Evolutionary conservation across 306 rosid genomes (phyloP).

Genomic region (Castanea mollissima): DNA sequence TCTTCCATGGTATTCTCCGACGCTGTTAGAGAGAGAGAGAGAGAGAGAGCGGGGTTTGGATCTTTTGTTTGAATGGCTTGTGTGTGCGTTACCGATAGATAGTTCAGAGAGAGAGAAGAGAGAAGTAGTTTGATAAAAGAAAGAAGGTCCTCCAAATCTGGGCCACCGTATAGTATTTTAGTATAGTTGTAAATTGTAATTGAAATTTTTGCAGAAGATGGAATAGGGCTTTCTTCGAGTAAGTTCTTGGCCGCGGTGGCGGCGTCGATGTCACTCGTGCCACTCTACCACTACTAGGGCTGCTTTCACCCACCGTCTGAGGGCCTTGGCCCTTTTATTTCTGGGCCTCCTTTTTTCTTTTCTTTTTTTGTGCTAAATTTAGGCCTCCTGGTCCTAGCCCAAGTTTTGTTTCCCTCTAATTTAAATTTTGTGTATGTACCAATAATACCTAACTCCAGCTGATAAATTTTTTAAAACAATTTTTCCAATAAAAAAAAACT

Average conservation of each 20-base stretch:
- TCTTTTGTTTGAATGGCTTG: constrained; percentile 28
- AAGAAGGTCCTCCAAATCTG: constrained; percentile 54
- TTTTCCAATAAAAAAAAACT: no score
- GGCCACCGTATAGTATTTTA: constrained; percentile 43
- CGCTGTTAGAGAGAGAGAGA: not conserved
- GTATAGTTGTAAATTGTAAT: no score
- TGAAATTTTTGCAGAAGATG: not conserved
- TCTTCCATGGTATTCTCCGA: constrained; percentile 20
- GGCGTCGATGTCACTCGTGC: constrained; percentile 1
- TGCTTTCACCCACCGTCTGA: no score
- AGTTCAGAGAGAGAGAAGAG: constrained; percentile 31
- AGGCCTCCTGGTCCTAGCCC: no score
- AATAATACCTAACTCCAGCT: no score
- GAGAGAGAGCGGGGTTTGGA: constrained; percentile 28
- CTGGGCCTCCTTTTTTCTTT: not conserved
- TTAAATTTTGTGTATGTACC: no score
- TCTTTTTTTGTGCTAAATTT: not conserved
- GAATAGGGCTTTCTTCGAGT: not conserved
- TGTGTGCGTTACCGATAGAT: constrained; percentile 32
- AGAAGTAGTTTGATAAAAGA: constrained; percentile 35
- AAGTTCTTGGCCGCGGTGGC: constrained; percentile 13
- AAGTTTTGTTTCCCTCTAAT: no score
- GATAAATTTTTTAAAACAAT: no score
- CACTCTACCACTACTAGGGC: not conserved
- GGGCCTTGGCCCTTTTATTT: no score